Base-by-base conservation (phyloP, 495 filamentous ascomycete genomes). In the Xylaria longipes region DNA sequence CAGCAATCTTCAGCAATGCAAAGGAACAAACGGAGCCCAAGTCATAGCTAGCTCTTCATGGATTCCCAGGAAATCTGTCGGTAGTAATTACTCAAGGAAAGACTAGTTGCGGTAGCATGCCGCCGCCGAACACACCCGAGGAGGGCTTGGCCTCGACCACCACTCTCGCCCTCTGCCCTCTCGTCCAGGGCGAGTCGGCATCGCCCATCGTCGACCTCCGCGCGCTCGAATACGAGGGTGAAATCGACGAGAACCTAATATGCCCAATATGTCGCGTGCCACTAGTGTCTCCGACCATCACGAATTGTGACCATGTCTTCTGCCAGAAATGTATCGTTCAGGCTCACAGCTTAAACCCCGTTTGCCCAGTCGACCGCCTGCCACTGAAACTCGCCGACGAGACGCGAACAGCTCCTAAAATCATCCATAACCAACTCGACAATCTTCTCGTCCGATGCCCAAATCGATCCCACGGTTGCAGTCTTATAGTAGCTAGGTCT, bases 261-360 rank as follows among this genome's bases (percentile, higher is more conserved):
- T 97, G 94, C 73, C 88, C 93, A 11, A 94, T 97, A 67, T 97
- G 94, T 78, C 91, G 90, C 72, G 89, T 89, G 35, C 88, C 94
- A 15, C 91, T 94, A 65, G 82, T 93, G 45, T 80, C 88, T 20
- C 93, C 94, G 0, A 84, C 93, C n/a, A 89, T 88, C 52, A 87
- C 94, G 27, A 79, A 84, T 68, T 97, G 94, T 77, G 92, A 83
- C 52, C 83, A 85, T 60, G 83, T 83, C 68, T 97, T 97, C 82
- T 97, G 94, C 79, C 83, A 84, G 43, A 85, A 84, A 57, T 97
- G 93, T 75, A 83, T 96, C 71, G 82, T 86, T 68, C 85, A 88
- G 63, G 87, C 90, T 6, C 79, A 87, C 84, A 82, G 86, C 73
- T 77, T 79, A 37, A 80, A 81, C 27, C 80, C 79, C 72, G 75